Percentiles rank a stretch among this genome's conserved stretches.
Conservation (phyloP, 2,329 filamentous ascomycete species). For the Fusarium bulbicola region DNA sequence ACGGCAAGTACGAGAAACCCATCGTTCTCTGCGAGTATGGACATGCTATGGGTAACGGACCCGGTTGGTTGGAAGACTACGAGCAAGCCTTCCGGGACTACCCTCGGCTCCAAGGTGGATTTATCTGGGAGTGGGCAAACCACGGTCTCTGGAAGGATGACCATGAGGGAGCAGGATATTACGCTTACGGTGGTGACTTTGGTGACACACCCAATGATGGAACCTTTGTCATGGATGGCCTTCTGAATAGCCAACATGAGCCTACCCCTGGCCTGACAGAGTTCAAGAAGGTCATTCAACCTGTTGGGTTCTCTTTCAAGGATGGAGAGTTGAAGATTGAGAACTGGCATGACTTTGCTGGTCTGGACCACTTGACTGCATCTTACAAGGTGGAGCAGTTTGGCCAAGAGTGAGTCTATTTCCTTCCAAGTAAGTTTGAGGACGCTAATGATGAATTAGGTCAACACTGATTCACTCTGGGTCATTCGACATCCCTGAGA, state of each 20-base stretch:
- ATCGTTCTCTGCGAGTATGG: conserved; percentile 67
- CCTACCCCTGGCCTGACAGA: conserved; percentile 66
- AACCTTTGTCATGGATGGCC: conserved; percentile 70
- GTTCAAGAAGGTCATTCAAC: conserved; percentile 66
- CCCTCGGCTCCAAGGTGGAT: conserved; percentile 71
- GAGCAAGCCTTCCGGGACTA: conserved; percentile 69
- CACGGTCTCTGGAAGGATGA: conserved; percentile 65
- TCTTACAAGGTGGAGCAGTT: conserved; percentile 57
- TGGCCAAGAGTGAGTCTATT: conserved; percentile 46
- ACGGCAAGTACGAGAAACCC: conserved; percentile 63
- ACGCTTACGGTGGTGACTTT: conserved; percentile 71
- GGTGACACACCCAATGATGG: conserved; percentile 68
- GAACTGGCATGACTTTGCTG: conserved; percentile 61
- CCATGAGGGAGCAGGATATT: conserved; percentile 56
- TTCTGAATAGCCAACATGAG: conserved; percentile 62
- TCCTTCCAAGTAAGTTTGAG: no score
- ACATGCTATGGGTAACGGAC: conserved; percentile 79
- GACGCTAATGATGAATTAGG: conserved; percentile 11
- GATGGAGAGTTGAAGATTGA: conserved; percentile 51
- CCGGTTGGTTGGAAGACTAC: conserved; percentile 75
- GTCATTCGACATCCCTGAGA: conserved; percentile 51
- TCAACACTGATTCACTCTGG: conserved; percentile 45
- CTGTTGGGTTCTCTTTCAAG: conserved; percentile 55
- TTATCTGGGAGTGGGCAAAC: conserved; percentile 74
- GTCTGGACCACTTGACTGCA: conserved; percentile 53